phyloP scores from a whole-genome alignment of 805 yeast genomes.

The Saccharomycopsis synnaedendra region DNA sequence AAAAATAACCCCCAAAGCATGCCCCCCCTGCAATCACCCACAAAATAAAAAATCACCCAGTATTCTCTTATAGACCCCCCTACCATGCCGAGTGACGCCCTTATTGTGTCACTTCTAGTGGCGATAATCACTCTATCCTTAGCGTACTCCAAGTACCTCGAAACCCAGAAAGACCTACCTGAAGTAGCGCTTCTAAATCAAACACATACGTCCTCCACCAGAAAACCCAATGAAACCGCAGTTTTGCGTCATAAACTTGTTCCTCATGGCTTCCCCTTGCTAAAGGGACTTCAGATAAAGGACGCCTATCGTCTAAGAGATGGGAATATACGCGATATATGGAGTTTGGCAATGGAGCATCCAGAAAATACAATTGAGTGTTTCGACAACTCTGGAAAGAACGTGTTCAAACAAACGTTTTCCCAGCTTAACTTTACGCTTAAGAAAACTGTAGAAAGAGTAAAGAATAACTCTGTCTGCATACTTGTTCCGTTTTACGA shows the following conservation, averaged over 20 bases:
- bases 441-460: not conserved
- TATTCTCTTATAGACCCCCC: too few relatives aligned
- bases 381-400: slow-evolving; percentile 1
- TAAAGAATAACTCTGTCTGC: slow-evolving; percentile 1
- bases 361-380: not conserved
- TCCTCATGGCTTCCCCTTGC: slow-evolving; percentile 45
- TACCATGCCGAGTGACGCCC: too few relatives aligned
- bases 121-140: slow-evolving; percentile 17
- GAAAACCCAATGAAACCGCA: slow-evolving; percentile 48
- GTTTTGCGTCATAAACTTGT: slow-evolving; percentile 51
- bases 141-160: slow-evolving; percentile 13
- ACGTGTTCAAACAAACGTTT: slow-evolving; percentile 1
- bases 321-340: slow-evolving; percentile 50
- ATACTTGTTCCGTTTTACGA: slow-evolving; percentile 8
- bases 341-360: slow-evolving; percentile 27
- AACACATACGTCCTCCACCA: slow-evolving; percentile 40
- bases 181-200: slow-evolving; percentile 27
- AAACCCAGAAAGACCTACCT: slow-evolving; percentile 14
- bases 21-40: too few relatives aligned
- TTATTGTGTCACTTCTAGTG: too few relatives aligned
- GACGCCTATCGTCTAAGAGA: slow-evolving; percentile 42
- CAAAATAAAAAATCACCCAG: too few relatives aligned
- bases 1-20: too few relatives aligned
- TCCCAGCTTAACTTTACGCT: slow-evolving; percentile 5
- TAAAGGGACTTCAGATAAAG: slow-evolving; percentile 46